Base-by-base conservation (phyloP, 371 early-diverging fungal species). In the Mucor sp. region DNA sequence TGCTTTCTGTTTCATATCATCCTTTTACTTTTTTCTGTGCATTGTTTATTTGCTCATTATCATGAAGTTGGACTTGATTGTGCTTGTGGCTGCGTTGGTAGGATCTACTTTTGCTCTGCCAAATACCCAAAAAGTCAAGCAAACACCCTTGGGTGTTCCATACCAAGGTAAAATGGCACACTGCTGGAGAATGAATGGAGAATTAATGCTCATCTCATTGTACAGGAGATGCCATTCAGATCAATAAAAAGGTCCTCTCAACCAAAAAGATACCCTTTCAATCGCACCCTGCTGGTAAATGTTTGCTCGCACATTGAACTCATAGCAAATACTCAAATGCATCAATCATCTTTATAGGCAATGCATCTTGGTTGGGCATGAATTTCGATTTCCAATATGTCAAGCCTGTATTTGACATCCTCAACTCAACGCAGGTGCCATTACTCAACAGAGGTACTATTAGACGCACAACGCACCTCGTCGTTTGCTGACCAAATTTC, bases 351-450 rank as follows among this genome's bases (percentile, higher is more conserved):
- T 19, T 8, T 28, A 6, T 27, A 74, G 74, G 66, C 8, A 63
- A 53, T 60, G 47, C 75, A 6, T 81, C 81, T 39, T 91, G 90
- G 83, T 78, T 93, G 27, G 90, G 88, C 19, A 80, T 87, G 74
- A 82, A 84, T 28, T 74, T 93, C 1, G 85, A 89, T 69, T 90
- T 71, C 68, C 68, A 79, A 27, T 86, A 84, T 56, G 78, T 90
- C 58, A 60, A 79, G 50, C 86, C 87, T 15, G 56, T 91, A 11
- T 86, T 88, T 60, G 69, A 84, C 9, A 58, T 63, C 6, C 65
- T 90, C 28, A 90, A 88, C 68, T 71, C 83, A 0, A 86, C 87
- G 0, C 63, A 74, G 19, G 72, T 74, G 14, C 83, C 87, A 11
- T 72, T 85, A 9, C 62, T 81, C 30, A 79, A 12, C 23, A 48